Evolutionary conservation across 768 basidiomycete species (phyloP).

Genomic region (Psilocybe sp.): DNA sequence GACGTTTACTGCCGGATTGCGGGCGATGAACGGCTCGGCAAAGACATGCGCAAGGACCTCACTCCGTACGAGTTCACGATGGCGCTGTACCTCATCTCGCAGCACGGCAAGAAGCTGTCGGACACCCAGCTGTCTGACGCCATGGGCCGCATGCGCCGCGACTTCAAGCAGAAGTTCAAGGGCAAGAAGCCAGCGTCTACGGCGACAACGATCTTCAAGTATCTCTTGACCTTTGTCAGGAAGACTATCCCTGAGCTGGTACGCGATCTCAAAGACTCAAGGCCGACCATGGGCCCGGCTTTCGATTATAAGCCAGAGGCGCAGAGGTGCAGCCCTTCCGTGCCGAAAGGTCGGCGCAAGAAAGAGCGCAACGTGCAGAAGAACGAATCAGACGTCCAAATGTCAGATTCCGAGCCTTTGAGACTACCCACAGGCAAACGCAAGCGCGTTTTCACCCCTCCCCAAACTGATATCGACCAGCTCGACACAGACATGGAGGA

Average conservation of each 20-base stretch:
- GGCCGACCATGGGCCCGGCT: neutral
- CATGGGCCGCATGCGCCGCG: constrained; percentile 29
- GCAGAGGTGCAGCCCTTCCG: neutral
- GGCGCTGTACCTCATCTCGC: constrained; percentile 37
- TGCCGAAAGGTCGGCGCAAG: neutral
- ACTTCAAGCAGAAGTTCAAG: neutral
- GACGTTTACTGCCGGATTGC: constrained; percentile 20
- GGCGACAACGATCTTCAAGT: constrained; percentile 13
- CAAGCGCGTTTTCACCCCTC: neutral
- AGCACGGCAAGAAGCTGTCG: constrained; percentile 28
- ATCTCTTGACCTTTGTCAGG: constrained; percentile 12
- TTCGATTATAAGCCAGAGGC: neutral
- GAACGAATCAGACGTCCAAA: too few species aligned
- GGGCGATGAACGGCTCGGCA: constrained; percentile 7
- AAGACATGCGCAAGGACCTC: constrained; percentile 10
- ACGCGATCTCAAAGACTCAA: neutral
- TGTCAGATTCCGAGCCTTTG: too few species aligned
- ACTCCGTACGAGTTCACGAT: constrained; percentile 30
- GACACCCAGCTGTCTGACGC: constrained; percentile 41
- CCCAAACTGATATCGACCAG: neutral
- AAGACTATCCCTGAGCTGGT: constrained; percentile 13
- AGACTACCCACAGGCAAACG: constrained; percentile 1
- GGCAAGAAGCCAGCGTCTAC: constrained; percentile 1
- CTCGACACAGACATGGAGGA: neutral
- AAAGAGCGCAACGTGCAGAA: too few species aligned